Percentiles rank a stretch among this genome's conserved stretches.
These are phyloP conservation scores for Lactarius pseudohatsudake DNA, from an alignment of 768 basidiomycete species.

Conservation along the genomic window DNA sequence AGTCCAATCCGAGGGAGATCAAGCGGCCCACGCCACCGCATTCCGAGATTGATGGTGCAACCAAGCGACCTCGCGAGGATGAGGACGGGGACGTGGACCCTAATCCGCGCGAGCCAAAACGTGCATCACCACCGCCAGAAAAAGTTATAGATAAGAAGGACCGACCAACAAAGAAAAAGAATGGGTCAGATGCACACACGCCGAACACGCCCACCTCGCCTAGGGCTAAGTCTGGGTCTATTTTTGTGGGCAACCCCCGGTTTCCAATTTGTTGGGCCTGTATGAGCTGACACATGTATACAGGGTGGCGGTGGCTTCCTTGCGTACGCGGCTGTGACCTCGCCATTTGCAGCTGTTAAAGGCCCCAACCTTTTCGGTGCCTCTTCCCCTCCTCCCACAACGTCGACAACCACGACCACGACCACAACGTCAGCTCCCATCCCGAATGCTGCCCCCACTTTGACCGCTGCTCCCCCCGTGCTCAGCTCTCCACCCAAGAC, in stretches of 20 bases:
- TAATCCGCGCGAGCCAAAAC: constrained; percentile 46
- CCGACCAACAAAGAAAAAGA: constrained; percentile 23
- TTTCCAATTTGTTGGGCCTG: neutral
- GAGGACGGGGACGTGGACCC: constrained; percentile 22
- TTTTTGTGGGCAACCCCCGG: constrained; percentile 18
- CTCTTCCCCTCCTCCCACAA: constrained; percentile 37
- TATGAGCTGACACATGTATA: constrained; percentile 26
- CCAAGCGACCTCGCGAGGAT: constrained; percentile 25
- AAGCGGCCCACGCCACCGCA: constrained; percentile 67
- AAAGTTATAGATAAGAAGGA: constrained; percentile 24
- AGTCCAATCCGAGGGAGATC: constrained; percentile 52
- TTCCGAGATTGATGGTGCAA: constrained; percentile 39
- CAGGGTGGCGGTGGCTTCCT: constrained; percentile 57
- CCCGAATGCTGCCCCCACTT: constrained; percentile 10
- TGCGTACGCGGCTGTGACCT: constrained; percentile 72
- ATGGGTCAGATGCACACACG: constrained; percentile 14
- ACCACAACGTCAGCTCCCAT: constrained; percentile 17
- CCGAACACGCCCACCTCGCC: constrained; percentile 17
- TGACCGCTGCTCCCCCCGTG: constrained; percentile 13
- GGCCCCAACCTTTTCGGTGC: constrained; percentile 54
- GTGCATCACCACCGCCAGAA: constrained; percentile 59
- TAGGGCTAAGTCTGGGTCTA: constrained; percentile 22
- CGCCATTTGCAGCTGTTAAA: constrained; percentile 73
- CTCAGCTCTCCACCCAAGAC: constrained; percentile 25
- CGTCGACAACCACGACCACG: constrained; percentile 30